Conservation (phyloP, 805 yeast genomes). For the Lachancea cidri region DNA sequence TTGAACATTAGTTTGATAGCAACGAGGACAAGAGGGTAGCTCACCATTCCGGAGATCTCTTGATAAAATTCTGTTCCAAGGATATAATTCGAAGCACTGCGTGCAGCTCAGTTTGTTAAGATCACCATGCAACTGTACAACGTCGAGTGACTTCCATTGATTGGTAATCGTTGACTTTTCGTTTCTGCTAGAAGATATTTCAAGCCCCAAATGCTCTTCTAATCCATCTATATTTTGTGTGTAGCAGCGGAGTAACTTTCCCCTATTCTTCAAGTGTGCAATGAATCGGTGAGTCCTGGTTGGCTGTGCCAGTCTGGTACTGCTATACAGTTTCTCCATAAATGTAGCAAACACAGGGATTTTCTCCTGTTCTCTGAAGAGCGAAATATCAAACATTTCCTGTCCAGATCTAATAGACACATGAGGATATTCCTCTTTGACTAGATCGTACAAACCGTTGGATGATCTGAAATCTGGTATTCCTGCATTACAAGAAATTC, state of each 20-base stretch:
- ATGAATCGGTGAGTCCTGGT: constrained; percentile 83
- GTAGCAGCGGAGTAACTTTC: constrained; percentile 75
- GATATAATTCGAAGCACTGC: constrained; percentile 50
- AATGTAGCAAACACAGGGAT: constrained; percentile 77
- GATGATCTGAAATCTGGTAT: constrained; percentile 91
- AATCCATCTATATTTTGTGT: constrained; percentile 94
- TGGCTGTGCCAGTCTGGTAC: constrained; percentile 63
- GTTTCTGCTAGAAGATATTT: constrained; percentile 42
- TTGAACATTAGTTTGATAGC: constrained; percentile 51
- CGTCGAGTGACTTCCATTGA: constrained; percentile 62
- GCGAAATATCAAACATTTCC: constrained; percentile 82
- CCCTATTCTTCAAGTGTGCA: constrained; percentile 48
- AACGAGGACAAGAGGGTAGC: constrained; percentile 72
- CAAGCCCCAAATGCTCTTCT: constrained; percentile 61
- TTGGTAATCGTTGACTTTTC: constrained; percentile 31
- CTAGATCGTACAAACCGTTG: constrained; percentile 75
- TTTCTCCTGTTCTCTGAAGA: constrained; percentile 65
- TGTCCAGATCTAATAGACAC: constrained; percentile 65
- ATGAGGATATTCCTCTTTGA: constrained; percentile 56
- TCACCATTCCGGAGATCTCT: constrained; percentile 51
- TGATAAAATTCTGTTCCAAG: constrained; percentile 56
- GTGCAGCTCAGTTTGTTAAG: constrained; percentile 73
- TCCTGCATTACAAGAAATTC: constrained; percentile 94
- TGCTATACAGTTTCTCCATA: constrained; percentile 72
- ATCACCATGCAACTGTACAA: constrained; percentile 89